phyloP scores from a whole-genome alignment of 495 filamentous ascomycete species.

The Parmelia sp. region DNA sequence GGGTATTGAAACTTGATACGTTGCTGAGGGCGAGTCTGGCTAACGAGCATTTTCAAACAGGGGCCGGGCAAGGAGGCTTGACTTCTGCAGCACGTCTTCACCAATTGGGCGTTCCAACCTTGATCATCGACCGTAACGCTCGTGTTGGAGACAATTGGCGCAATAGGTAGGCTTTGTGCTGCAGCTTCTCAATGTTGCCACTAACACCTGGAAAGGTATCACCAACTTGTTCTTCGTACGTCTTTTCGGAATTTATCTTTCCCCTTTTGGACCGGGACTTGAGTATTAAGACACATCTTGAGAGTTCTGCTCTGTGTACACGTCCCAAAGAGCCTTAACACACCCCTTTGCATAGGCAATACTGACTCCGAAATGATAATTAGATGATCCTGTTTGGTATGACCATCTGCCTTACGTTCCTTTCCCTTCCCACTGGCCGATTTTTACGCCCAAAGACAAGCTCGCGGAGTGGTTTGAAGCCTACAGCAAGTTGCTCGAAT shows the following conservation, averaged over 20 bases:
- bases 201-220: constrained; percentile 30
- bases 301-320: too few species aligned
- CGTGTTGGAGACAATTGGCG: constrained; percentile 74
- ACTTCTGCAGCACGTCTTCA: constrained; percentile 64
- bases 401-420: constrained; percentile 68
- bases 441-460: constrained; percentile 77
- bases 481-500: constrained; percentile 66
- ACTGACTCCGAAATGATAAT: too few species aligned
- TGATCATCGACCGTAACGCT: constrained; percentile 62
- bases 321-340: too few species aligned
- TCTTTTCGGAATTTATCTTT: constrained; percentile 70
- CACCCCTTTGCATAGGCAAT: too few species aligned
- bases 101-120: constrained; percentile 55
- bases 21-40: background rate
- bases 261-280: too few species aligned
- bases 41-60: constrained; percentile 9
- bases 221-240: constrained; percentile 63
- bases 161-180: constrained; percentile 47
- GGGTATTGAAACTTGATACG: constrained; percentile 40
- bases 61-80: constrained; percentile 49
- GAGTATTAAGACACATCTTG: too few species aligned
- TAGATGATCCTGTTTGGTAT: constrained; percentile 72
- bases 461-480: constrained; percentile 71
- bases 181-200: background rate
- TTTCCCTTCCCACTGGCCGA: constrained; percentile 56